These are phyloP conservation scores for Phyllosticta paracitricarpa DNA, from an alignment of 2,329 filamentous ascomycete genomes.

Conservation along the genomic window DNA sequence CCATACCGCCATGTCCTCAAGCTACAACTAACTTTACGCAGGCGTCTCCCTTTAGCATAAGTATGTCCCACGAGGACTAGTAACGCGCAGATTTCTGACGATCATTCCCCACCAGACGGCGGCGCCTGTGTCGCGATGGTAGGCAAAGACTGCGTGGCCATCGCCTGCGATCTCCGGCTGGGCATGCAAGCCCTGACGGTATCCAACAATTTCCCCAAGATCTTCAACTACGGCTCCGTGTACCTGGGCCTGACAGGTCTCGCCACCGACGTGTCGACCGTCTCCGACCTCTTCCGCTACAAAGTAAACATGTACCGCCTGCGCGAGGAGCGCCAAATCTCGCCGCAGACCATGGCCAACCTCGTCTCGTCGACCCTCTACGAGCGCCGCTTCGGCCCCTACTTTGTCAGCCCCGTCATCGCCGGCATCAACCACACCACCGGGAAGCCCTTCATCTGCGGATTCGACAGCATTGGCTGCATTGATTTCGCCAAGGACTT, in stretches of 20 bases:
- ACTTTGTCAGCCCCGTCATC: conserved; percentile 90
- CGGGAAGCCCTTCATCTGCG: conserved; percentile 93
- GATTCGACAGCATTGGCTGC: conserved; percentile 97
- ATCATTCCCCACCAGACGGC: conserved; percentile 49
- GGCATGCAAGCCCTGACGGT: conserved; percentile 94
- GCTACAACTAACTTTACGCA: conserved; percentile 34
- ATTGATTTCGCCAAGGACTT: conserved; percentile 99
- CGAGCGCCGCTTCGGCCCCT: conserved; percentile 91
- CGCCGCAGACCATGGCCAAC: conserved; percentile 91
- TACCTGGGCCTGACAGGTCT: conserved; percentile 94
- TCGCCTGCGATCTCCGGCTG: conserved; percentile 96
- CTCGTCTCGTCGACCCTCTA: conserved; percentile 79
- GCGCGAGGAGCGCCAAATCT: conserved; percentile 93
- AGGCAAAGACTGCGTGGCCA: conserved; percentile 98
- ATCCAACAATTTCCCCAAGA: conserved; percentile 99
- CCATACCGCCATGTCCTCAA: conserved; percentile 7
- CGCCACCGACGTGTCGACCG: conserved; percentile 88
- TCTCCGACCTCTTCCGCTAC: conserved; percentile 96
- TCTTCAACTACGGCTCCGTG: conserved; percentile 93
- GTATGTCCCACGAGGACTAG: conserved; percentile 42
- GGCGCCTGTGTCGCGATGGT: conserved; percentile 98
- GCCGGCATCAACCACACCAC: conserved; percentile 92
- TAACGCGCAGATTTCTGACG: conserved; percentile 9
- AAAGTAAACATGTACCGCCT: conserved; percentile 99
- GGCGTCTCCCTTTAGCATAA: conserved; percentile 93